Base-by-base conservation (phyloP, 305 asterid genomes). In the Fraxinus xanthoxyloides region DNA sequence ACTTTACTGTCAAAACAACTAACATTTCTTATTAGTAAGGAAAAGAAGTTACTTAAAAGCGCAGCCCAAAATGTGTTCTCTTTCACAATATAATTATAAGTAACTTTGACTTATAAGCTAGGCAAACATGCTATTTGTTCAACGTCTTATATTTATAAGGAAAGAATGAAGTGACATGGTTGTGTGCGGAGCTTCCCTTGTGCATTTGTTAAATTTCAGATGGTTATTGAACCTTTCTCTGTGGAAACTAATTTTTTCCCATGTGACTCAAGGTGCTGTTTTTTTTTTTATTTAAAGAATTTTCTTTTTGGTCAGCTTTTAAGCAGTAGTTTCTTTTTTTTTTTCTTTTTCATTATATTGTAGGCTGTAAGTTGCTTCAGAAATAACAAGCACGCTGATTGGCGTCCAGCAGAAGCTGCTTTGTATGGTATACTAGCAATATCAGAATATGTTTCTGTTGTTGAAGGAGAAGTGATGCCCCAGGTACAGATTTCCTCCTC, bases 391-490 rank as follows among this genome's bases (percentile, higher is more conserved):
- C 78, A 61, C 61, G 81, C 85, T 48, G 95, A 94, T 87, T 96
- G 99, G 98, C 94, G 94, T 84, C 97, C 97, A 38, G 93, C 93
- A 51, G 99, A 97, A 92, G 98, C 98, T 89, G 92, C 97, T 84
- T 82, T 97, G 84, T 94, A 91, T 85, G 91, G 98, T 89, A 92
- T 97, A 75, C 88, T 97, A 77, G 99, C 97, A 75, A 92, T 97
- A 90, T 94, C 99, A 75, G 98, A 94, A 89, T 91, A 67, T 85
- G 98, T 96, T 82, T 84, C 99, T 61, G 81, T 76, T 81, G 83
- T 84, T 74, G 99, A 96, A 84, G 91, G 94, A 88, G 98, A 94
- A 76, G 87, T 93, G 56, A 90, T 96, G 97, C 99, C 99, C 35
- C 99, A 96, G 99, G 98, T 96, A 80, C 36, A 83, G 79, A 87